These are phyloP conservation scores for Ceratobasidium sp. DNA, from an alignment of 1,284 basidiomycete species.

Conservation along the genomic window DNA sequence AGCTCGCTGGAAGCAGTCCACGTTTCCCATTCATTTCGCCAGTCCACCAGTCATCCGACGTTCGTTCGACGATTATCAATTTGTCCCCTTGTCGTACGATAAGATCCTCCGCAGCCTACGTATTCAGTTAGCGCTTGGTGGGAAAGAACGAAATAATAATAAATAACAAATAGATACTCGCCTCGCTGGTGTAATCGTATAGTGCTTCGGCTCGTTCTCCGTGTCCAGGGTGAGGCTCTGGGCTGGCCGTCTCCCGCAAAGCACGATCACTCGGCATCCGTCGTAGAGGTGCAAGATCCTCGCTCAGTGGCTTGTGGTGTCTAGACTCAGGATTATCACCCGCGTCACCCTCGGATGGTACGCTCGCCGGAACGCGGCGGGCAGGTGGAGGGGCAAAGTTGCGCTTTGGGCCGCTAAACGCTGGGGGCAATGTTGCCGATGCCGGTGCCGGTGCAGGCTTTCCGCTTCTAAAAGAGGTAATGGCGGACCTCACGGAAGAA, in stretches of 20 bases:
- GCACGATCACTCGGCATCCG: constrained; percentile 49
- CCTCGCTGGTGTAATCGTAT: constrained; percentile 76
- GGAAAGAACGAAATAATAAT: background rate
- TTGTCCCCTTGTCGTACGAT: constrained; percentile 40
- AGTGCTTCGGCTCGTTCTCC: constrained; percentile 81
- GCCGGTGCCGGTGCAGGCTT: constrained; percentile 43
- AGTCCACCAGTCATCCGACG: constrained; percentile 49
- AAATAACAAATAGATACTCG: constrained; percentile 54
- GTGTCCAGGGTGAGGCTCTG: constrained; percentile 56
- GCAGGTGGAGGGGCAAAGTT: constrained; percentile 68
- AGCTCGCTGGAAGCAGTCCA: constrained; percentile 48
- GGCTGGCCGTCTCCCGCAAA: constrained; percentile 50
- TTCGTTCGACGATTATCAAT: constrained; percentile 44
- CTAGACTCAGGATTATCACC: constrained; percentile 43
- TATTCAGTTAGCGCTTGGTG: background rate
- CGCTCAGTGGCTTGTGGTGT: background rate
- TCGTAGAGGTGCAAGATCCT: constrained; percentile 46
- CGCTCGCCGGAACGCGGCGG: constrained; percentile 53
- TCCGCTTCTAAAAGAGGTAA: constrained; percentile 61
- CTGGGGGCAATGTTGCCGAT: constrained; percentile 58
- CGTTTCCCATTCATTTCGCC: constrained; percentile 45
- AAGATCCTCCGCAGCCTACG: constrained; percentile 46
- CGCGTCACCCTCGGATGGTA: constrained; percentile 18
- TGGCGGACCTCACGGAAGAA: constrained; percentile 59
- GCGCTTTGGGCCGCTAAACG: constrained; percentile 61